phyloP scores from a whole-genome alignment of 73 alveolate genomes.

The Paramecium caudatum region DNA sequence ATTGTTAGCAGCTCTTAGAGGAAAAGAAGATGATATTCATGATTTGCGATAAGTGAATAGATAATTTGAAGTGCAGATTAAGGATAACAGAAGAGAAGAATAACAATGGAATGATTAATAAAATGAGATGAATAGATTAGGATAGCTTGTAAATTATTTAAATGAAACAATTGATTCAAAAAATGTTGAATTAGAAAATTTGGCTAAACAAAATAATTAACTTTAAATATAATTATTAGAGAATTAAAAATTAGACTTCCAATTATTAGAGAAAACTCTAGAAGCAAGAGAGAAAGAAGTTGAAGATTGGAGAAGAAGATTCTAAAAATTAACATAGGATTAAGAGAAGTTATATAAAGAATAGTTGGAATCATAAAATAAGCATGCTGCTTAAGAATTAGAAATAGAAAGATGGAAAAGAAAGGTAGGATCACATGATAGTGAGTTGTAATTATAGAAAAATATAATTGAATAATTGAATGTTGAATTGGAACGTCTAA shows the following conservation, averaged over 20 bases:
- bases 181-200: conserved; percentile 14
- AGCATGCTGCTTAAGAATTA: background rate
- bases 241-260: conserved; percentile 1
- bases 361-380: conserved; percentile 37
- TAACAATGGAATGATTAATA: conserved; percentile 13
- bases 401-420: conserved; percentile 50
- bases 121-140: conserved; percentile 4
- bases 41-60: background rate
- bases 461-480: conserved; percentile 5
- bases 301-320: conserved; percentile 61
- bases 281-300: conserved; percentile 53
- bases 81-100: conserved; percentile 2
- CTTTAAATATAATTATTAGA: conserved; percentile 4
- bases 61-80: background rate
- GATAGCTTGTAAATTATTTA: background rate
- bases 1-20: background rate
- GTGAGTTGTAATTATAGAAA: conserved; percentile 4
- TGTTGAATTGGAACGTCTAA: conserved; percentile 50
- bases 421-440: conserved; percentile 23
- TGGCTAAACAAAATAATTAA: background rate
- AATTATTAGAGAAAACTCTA: background rate
- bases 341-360: conserved; percentile 37
- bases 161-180: background rate
- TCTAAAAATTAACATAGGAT: conserved; percentile 9
- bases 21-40: conserved; percentile 22